Evolutionary conservation across 345 rosid species (phyloP).

Genomic region (Eutrema heterophyllum): DNA sequence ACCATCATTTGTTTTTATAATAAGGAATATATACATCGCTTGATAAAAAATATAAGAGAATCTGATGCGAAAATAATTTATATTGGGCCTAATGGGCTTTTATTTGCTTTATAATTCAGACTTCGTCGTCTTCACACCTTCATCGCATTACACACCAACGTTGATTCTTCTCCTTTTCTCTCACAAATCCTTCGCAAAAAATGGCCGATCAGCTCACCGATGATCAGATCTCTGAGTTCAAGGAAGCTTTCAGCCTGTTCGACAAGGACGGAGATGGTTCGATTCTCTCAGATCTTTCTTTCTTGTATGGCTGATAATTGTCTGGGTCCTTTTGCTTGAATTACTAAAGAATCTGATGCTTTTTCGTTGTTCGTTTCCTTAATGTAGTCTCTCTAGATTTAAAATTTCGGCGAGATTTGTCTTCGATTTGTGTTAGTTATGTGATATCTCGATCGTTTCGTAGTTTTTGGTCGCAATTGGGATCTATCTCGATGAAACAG

Average conservation of each 20-base stretch:
- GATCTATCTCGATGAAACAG: background rate
- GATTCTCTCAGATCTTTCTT: conserved; percentile 14
- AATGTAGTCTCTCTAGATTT: too few species aligned
- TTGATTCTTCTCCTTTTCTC: background rate
- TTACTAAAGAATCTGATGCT: background rate
- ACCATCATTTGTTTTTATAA: too few species aligned
- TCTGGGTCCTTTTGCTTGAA: background rate
- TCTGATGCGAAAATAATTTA: background rate
- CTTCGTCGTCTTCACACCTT: background rate
- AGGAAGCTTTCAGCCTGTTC: conserved; percentile 49
- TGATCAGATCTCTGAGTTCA: conserved; percentile 45
- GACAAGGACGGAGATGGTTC: conserved; percentile 56
- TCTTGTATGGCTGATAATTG: too few species aligned
- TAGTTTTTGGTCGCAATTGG: background rate
- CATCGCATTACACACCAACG: background rate
- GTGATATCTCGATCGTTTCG: background rate
- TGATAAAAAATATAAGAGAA: background rate
- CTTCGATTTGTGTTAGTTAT: background rate
- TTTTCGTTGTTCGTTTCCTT: background rate
- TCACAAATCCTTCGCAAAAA: background rate
- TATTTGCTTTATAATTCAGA: background rate
- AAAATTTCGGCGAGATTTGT: background rate
- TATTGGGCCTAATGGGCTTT: conserved; percentile 21
- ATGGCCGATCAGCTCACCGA: conserved; percentile 53
- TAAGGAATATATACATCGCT: background rate